Base-by-base conservation (phyloP, 2,329 filamentous ascomycete genomes). In the Aspergillus sp. region DNA sequence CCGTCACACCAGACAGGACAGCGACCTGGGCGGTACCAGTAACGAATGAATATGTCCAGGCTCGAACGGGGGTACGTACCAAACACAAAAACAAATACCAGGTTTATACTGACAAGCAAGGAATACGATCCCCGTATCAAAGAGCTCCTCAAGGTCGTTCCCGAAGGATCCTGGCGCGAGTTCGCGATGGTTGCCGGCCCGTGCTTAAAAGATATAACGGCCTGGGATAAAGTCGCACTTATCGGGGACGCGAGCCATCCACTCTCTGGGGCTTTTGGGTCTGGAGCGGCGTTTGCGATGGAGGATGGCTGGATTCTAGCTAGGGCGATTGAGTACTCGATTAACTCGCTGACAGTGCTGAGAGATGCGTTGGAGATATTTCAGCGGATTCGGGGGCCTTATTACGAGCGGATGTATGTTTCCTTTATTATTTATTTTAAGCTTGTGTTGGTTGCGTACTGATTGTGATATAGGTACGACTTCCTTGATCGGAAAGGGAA, bases 231-330 rank as follows among this genome's bases (percentile, higher is more conserved):
- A 33, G 42, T 52, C 2, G 54, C 54, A 1, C 40, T 57, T 4
- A 52, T 57, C 3, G 54, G 54, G 0, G 54, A 57, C 11, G 54
- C 54, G 2, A 57, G 54, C 13, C 54, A 57, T 30, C 54, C 54
- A 0, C 54, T 52, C 1, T 57, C 54, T 4, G 54, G 54, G 8
- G 54, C 48, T 1, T 57, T 57, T 11, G 54, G 54, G 5, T 57
- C 54, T n/a, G 54, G 54, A 0, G 54, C 54, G 0, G 33, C 54
- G n/a, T 57, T 57, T 13, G 48, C 54, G 1, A 57, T 57, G 54
- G 54, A 57, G 19, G 54, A 57, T 47, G 54, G 47, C 5, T 57
- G 54, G 54, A 52, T 57, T 24, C 48, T 57, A 6, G 54, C 54
- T 4, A n/a, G 48, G 11, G 54, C 54, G 4, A 22, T 57, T 12